Conservation (phyloP, 176 grass and related monocot genomes). For the Olyra latifolia region DNA sequence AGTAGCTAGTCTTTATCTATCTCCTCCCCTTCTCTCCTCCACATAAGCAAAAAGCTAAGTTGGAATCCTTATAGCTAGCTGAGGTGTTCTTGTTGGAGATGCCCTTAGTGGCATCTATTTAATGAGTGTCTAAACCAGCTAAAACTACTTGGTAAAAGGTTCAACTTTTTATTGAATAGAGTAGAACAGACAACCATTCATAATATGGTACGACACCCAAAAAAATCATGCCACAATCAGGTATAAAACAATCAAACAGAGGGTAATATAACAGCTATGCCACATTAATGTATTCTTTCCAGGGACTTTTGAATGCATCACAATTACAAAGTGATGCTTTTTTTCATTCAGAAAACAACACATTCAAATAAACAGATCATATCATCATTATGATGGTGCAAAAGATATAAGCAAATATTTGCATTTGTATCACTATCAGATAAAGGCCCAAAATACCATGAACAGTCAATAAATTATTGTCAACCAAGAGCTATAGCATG, state of each 20-base stretch:
- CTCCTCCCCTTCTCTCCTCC: too few relatives aligned
- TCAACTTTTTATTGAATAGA: not conserved
- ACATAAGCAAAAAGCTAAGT: too few relatives aligned
- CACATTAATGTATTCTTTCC: not conserved
- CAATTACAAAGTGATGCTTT: not conserved
- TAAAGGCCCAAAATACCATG: too few relatives aligned
- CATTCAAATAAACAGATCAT: not conserved
- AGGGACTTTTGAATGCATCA: not conserved
- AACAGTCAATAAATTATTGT: too few relatives aligned
- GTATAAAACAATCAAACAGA: slow-evolving; percentile 15
- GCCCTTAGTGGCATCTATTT: slow-evolving; percentile 2
- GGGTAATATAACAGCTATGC: not conserved
- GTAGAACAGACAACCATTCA: not conserved
- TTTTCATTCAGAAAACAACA: not conserved
- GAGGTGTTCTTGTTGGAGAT: too few relatives aligned
- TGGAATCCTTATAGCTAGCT: too few relatives aligned
- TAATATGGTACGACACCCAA: not conserved
- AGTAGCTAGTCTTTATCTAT: too few relatives aligned
- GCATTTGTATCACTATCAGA: too few relatives aligned
- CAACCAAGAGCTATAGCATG: too few relatives aligned
- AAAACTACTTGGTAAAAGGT: not conserved
- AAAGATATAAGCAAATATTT: not conserved
- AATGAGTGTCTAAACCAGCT: not conserved
- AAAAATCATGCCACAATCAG: not conserved
- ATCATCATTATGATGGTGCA: not conserved